Conservation (phyloP, 2,329 filamentous ascomycete genomes). For the Aspergillus sp. region DNA sequence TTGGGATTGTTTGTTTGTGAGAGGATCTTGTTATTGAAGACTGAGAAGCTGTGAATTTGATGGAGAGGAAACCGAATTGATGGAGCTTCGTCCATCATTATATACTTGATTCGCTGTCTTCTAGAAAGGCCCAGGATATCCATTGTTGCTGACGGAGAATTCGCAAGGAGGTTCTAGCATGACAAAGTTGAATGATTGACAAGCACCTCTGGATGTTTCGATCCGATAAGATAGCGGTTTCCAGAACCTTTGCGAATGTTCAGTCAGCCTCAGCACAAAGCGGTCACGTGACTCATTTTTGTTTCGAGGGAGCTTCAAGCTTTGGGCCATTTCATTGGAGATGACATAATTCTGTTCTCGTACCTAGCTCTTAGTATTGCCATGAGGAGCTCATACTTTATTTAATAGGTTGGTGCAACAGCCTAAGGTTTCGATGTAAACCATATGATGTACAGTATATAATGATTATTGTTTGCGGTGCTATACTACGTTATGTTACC, state of each 20-base stretch:
- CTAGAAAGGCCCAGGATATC: conserved; percentile 22
- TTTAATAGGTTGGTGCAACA: no score
- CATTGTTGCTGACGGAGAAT: conserved; percentile 8
- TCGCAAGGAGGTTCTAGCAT: conserved; percentile 14
- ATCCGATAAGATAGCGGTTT: conserved; percentile 29
- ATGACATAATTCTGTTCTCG: no score
- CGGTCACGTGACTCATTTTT: conserved; percentile 17
- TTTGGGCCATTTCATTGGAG: no score
- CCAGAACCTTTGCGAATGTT: conserved; percentile 24
- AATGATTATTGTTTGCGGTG: no score
- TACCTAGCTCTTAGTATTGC: no score
- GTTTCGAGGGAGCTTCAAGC: no score
- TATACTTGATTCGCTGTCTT: conserved; percentile 21
- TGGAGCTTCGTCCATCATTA: conserved; percentile 16
- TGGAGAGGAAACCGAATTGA: neutral
- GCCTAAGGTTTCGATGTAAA: no score
- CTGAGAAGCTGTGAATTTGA: conserved; percentile 14
- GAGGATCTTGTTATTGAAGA: neutral
- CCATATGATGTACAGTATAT: no score
- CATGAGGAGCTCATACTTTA: no score
- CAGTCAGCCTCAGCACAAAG: neutral
- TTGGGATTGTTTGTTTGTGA: neutral
- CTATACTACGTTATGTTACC: no score
- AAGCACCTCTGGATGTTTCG: conserved; percentile 19
- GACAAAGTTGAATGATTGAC: neutral